These are phyloP conservation scores for Paracoccidioides lutzii DNA, from an alignment of 2,329 filamentous ascomycete species.

Conservation along the genomic window DNA sequence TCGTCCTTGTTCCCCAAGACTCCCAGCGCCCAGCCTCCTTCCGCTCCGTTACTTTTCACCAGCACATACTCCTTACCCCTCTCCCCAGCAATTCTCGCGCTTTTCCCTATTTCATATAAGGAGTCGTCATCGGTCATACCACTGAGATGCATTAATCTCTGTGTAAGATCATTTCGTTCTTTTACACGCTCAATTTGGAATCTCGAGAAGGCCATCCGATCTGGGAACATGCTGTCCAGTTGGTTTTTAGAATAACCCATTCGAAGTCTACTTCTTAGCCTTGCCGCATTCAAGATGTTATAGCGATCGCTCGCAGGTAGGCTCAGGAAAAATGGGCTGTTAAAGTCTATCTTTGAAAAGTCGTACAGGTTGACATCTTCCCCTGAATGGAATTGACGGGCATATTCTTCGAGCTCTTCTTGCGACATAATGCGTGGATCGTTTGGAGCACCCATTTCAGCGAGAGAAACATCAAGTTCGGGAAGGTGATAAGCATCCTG, in stretches of 20 bases:
- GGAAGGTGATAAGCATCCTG: conserved; percentile 94
- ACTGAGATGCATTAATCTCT: conserved; percentile 85
- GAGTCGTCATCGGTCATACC: conserved; percentile 71
- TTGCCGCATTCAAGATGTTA: conserved; percentile 91
- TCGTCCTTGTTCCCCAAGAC: conserved; percentile 78
- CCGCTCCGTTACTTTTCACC: conserved; percentile 87
- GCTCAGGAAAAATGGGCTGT: conserved; percentile 88
- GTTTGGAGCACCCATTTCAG: conserved; percentile 76
- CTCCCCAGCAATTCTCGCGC: conserved; percentile 50
- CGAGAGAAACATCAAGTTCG: conserved; percentile 63
- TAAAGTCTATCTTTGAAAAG: conserved; percentile 97
- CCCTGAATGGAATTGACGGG: conserved; percentile 77
- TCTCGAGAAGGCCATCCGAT: conserved; percentile 90
- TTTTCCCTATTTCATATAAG: conserved; percentile 48
- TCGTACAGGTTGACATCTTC: conserved; percentile 85
- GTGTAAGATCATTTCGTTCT: conserved; percentile 88
- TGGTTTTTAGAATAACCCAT: conserved; percentile 98
- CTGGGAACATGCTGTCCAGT: conserved; percentile 88
- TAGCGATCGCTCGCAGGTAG: conserved; percentile 83
- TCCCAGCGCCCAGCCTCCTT: conserved; percentile 90
- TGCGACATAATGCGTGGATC: conserved; percentile 95
- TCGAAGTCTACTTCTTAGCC: conserved; percentile 71
- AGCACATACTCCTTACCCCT: conserved; percentile 88
- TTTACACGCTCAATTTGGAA: conserved; percentile 93
- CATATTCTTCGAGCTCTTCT: conserved; percentile 88